These are phyloP conservation scores for Mycena olivaceomarginata DNA, from an alignment of 768 basidiomycete genomes.

Conservation along the genomic window DNA sequence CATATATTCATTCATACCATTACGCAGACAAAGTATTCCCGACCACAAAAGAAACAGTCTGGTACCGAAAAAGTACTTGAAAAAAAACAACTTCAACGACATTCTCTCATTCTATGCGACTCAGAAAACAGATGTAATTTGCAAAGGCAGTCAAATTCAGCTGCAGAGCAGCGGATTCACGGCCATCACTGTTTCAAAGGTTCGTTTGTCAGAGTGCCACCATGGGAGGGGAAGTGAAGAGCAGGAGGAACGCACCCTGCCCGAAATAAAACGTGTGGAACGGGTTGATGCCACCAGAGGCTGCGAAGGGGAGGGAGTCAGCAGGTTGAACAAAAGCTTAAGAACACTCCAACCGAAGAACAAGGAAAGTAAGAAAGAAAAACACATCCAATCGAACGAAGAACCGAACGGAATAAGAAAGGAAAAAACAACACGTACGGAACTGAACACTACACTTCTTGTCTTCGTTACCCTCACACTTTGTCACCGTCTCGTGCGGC, in stretches of 20 bases:
- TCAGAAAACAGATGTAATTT: too few relatives aligned
- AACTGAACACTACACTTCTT: not conserved
- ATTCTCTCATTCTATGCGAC: too few relatives aligned
- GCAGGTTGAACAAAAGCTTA: too few relatives aligned
- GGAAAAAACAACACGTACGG: not conserved
- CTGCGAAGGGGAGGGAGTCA: not conserved
- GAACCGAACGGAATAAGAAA: not conserved
- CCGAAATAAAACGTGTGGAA: slow-evolving; percentile 7
- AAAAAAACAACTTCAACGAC: too few relatives aligned
- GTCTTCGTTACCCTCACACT: not conserved
- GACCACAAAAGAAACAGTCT: too few relatives aligned
- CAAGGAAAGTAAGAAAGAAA: too few relatives aligned
- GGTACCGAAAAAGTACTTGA: too few relatives aligned
- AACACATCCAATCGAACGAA: not conserved
- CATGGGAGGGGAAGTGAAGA: not conserved
- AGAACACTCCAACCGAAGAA: not conserved
- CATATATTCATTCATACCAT: too few relatives aligned
- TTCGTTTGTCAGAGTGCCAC: too few relatives aligned
- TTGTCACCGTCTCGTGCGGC: not conserved
- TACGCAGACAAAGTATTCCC: too few relatives aligned
- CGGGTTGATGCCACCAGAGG: not conserved
- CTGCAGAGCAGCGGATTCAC: not conserved
- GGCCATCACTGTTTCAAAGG: not conserved
- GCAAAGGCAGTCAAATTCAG: too few relatives aligned
- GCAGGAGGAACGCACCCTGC: not conserved